Base-by-base conservation (phyloP, 805 yeast species). In the Dipodascopsis tothii region DNA sequence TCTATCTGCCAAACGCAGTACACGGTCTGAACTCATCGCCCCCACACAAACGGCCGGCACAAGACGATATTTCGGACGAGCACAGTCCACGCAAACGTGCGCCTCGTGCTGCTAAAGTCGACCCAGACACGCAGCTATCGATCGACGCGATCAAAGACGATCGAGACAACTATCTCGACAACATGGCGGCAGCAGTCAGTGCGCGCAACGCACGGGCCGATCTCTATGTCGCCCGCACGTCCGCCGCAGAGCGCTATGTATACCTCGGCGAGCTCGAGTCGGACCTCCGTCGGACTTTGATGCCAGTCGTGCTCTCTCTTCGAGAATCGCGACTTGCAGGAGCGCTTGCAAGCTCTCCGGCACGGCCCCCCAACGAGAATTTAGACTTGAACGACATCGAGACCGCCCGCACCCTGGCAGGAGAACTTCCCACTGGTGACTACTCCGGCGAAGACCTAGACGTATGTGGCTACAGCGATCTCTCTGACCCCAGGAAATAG, bases 241-340 rank as follows among this genome's bases (percentile, higher is more conserved):
- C 17, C 14, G 44, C 37, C 4, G 35, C 21, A 3, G 39, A 38
- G 3, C 36, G 25, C 20, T 46, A 43, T 25, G 48, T 43, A 2
- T 39, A 30, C 36, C 39, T 25, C 9, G 27, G 43, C 21, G 41
- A 11, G 11, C 14, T 21, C 6, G 37, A 11, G 17, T 17, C 20
- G 18, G 23, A 9, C 11, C 21, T 21, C 16, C 5, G 11, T 9
- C 30, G 14, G 30, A 25, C 9, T 25, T 5, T 4, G 16, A 16
- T 35, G 18, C 25, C 25, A 35, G 25, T 5, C 25, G 18, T 14
- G 16, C 5, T 19, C 25, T 6, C 16, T 21, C 20, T 17, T 20
- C n/a, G 22, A 33, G 14, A 16, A 33, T 33, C n/a, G 11, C 21
- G 14, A 16, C 20, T 7, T 9, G 11, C 11, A 33, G 9, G 36